A percentile compares a stretch with the other conserved stretches of the same genome.
phyloP scores from a whole-genome alignment of 768 basidiomycete genomes.

The Tulasnella sp. region DNA sequence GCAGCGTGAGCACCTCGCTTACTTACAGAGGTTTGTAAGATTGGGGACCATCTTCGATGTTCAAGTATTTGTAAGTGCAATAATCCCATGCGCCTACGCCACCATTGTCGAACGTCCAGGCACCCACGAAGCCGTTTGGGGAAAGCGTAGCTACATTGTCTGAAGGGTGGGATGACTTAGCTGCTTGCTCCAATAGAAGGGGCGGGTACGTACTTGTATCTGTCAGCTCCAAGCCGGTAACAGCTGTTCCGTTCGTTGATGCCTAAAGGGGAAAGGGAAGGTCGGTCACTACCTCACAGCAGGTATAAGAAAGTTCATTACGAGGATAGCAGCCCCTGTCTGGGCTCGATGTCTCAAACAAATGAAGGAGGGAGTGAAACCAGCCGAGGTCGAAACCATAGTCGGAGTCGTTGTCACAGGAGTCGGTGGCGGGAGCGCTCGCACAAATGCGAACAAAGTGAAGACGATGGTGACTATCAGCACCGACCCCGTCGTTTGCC shows the following conservation, averaged over 20 bases:
- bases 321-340: background rate
- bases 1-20: no score
- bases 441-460: no score
- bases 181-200: background rate
- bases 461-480: no score
- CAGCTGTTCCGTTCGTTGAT: background rate
- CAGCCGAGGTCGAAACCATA: no score
- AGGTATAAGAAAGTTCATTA: background rate
- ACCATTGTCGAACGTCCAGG: background rate
- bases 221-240: background rate
- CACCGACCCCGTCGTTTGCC: no score
- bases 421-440: no score
- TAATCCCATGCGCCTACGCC: background rate
- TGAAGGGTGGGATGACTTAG: background rate
- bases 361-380: background rate
- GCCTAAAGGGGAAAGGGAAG: no score
- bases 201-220: background rate
- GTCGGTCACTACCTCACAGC: background rate
- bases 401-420: no score
- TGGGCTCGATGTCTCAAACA: background rate
- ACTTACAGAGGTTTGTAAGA: conserved; percentile 10
- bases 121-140: background rate
- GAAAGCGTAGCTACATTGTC: background rate
- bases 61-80: background rate
- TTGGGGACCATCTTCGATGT: background rate